Evolutionary conservation across 2,329 filamentous ascomycete species (phyloP).

Genomic region (Colletotrichum truncatum): DNA sequence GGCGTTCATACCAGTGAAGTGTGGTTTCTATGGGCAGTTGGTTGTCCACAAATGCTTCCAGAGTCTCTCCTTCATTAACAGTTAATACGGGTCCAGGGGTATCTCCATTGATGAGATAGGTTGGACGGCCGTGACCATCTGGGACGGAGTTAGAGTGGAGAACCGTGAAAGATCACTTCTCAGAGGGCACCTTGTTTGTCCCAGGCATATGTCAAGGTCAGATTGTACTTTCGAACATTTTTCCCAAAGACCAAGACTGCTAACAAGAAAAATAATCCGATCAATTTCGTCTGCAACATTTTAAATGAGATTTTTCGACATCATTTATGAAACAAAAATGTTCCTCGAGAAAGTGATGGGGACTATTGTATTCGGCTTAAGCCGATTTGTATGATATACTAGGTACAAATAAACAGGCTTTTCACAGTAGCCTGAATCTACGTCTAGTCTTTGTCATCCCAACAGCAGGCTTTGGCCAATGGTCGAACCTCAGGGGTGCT

Average conservation of each 20-base stretch:
- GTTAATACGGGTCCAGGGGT: slow-evolving; percentile 11
- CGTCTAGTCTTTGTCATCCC: too few relatives aligned
- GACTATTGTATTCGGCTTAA: neutral
- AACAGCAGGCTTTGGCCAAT: too few relatives aligned
- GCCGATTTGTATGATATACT: neutral
- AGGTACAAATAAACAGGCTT: too few relatives aligned
- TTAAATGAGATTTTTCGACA: too few relatives aligned
- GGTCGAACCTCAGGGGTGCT: too few relatives aligned
- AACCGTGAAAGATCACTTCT: neutral
- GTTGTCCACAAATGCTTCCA: slow-evolving; percentile 19
- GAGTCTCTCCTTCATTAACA: neutral
- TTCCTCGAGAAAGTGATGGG: neutral
- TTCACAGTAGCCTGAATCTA: too few relatives aligned
- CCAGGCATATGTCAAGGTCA: slow-evolving; percentile 12
- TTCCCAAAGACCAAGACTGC: neutral
- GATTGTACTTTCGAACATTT: neutral
- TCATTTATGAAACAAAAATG: neutral
- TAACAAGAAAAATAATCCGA: neutral
- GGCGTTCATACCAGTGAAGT: neutral
- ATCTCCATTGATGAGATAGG: slow-evolving; percentile 11
- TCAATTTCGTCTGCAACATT: neutral
- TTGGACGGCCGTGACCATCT: slow-evolving; percentile 17
- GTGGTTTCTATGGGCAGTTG: slow-evolving; percentile 17
- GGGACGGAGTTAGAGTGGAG: neutral
- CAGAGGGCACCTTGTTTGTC: neutral